A percentile compares a stretch with the other conserved stretches of the same genome.
phyloP scores from a whole-genome alignment of 106 monocot species.

The Dendrobium chrysotoxum region DNA sequence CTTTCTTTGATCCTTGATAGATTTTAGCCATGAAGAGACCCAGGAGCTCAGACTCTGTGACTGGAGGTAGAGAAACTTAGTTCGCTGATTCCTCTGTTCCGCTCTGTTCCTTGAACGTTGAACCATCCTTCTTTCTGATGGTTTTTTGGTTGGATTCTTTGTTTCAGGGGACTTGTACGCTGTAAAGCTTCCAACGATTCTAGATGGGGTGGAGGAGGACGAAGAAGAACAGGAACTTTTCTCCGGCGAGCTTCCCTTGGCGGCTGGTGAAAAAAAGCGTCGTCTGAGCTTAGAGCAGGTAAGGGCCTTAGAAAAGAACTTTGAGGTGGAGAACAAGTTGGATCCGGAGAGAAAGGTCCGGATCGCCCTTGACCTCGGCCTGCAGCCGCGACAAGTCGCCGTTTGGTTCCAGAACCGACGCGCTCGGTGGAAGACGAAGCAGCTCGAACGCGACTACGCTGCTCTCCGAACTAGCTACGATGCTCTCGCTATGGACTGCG shows the following conservation, averaged over 20 bases:
- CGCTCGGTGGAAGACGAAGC: slow-evolving; percentile 79
- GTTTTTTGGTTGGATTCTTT: not conserved
- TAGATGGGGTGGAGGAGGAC: not conserved
- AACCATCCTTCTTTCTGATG: not conserved
- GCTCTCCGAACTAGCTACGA: slow-evolving; percentile 38
- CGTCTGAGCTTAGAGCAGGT: slow-evolving; percentile 57
- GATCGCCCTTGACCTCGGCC: slow-evolving; percentile 59
- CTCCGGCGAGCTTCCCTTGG: not conserved
- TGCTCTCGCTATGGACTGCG: slow-evolving; percentile 30
- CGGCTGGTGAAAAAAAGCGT: slow-evolving; percentile 57
- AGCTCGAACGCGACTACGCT: slow-evolving; percentile 63
- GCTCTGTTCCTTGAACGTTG: not conserved
- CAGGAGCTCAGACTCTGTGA: slow-evolving; percentile 11
- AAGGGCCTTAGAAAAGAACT: slow-evolving; percentile 57
- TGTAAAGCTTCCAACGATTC: not conserved
- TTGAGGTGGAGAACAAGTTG: slow-evolving; percentile 72
- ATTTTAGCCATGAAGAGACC: slow-evolving; percentile 27
- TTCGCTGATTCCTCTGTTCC: not conserved
- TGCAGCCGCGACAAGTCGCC: slow-evolving; percentile 75
- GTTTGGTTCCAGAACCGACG: slow-evolving; percentile 94
- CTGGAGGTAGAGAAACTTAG: slow-evolving; percentile 1
- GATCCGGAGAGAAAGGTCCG: slow-evolving; percentile 58
- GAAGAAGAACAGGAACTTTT: slow-evolving; percentile 9
- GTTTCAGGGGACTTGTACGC: not conserved
- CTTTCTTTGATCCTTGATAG: not conserved